phyloP scores from a whole-genome alignment of 768 basidiomycete species.

The Termitomyces sp. region DNA sequence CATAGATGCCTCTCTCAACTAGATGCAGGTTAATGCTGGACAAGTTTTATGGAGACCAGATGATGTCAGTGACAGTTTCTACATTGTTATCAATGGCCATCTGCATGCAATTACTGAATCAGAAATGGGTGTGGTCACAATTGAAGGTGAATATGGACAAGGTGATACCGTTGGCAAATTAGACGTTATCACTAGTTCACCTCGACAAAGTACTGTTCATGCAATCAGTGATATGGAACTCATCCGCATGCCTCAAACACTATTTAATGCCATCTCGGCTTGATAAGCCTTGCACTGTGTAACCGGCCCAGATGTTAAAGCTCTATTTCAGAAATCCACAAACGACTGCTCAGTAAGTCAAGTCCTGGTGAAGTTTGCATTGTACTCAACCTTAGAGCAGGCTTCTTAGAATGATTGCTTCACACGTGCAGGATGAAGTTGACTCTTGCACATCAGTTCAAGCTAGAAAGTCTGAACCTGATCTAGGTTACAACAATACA shows the following conservation, averaged over 20 bases:
- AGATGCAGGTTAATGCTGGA: constrained; percentile 96
- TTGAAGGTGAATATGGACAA: constrained; percentile 92
- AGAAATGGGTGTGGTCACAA: constrained; percentile 68
- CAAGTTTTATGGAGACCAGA: constrained; percentile 93
- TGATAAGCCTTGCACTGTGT: constrained; percentile 36
- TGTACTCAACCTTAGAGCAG: constrained; percentile 25
- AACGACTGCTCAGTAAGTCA: constrained; percentile 72
- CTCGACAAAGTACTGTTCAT: constrained; percentile 85
- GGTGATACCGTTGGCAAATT: constrained; percentile 96
- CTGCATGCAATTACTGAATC: constrained; percentile 84
- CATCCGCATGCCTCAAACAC: constrained; percentile 92
- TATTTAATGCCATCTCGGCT: constrained; percentile 96
- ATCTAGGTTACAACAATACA: constrained; percentile 69
- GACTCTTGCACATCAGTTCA: constrained; percentile 52
- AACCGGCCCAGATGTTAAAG: not conserved
- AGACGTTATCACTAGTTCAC: constrained; percentile 91
- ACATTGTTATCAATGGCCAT: constrained; percentile 97
- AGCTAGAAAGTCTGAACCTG: constrained; percentile 44
- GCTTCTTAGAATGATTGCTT: constrained; percentile 84
- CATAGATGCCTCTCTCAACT: constrained; percentile 94
- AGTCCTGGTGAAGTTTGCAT: not conserved
- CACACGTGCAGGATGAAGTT: constrained; percentile 81
- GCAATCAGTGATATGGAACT: constrained; percentile 98
- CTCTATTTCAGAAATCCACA: constrained; percentile 58
- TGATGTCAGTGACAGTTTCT: constrained; percentile 91